Base-by-base conservation (phyloP, 2,329 filamentous ascomycete genomes). In the Botryotinia narcissicola region DNA sequence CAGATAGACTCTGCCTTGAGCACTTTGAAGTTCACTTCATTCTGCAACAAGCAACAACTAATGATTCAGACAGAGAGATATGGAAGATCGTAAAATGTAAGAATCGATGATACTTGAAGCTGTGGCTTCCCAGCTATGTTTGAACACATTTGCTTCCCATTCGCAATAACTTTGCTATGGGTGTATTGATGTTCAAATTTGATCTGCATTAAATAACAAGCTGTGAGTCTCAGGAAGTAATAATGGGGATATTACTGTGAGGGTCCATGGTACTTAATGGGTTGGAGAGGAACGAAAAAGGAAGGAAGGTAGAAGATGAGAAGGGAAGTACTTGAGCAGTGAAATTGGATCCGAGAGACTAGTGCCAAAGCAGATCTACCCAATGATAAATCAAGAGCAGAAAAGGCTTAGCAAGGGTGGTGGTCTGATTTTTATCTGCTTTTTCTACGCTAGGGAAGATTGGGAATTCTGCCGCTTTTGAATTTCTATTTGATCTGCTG, bases 1-100 rank as follows among this genome's bases (percentile, higher is more conserved):
- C 63, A 66, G 44, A 66, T 66, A 37, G 32, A 66, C 44, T n/a
- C 63, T 46, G 42, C 42, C 18, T 35, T 46, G 62, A 22, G 62
- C n/a, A n/a, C 22, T 35, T 7, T 29, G 3, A 7, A 25, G 20
- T 46, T 35, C 62, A 46, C 14, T 22, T 64, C 18, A 46, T 35
- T 64, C 62, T 66, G 12, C 63, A 37, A 18, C 22, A 37, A 66
- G 12, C 29, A 37, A 46, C 40, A 64, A 3, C 42, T 64, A n/a
- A 64, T 25, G 62, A 46, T 14, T n/a, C 20, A 10, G 8, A n/a
- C 22, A n/a, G 22, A 46, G 35, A 37, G 44, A 66, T 37, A 54
- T n/a, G 25, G 42, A 48, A 29, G 25, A 51, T 37, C n/a, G n/a
- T 51, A 32, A 29, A 25, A 22, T 40, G 44, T 25, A 10, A 29